Base-by-base conservation (phyloP, 148 eudicot genomes). In the Arctostaphylos glauca region DNA sequence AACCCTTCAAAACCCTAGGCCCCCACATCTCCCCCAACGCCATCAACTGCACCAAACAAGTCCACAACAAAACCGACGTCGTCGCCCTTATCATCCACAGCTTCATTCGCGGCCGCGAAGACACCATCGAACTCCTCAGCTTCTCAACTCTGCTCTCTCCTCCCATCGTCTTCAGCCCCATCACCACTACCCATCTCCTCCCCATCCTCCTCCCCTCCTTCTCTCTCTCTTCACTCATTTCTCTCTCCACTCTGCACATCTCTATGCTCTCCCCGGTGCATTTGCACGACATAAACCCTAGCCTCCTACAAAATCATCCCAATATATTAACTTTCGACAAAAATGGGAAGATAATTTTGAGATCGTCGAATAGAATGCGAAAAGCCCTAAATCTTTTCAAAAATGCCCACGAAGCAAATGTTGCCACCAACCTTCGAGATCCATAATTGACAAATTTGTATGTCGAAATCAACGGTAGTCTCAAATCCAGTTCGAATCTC, bases 11-110 rank as follows among this genome's bases (percentile, higher is more conserved):
- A 54, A 92, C 93, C 86, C 94, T 86, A 62, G 98, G 94, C 8
- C 95, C 95, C 98, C 95, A 94, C 82, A 86, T 67, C 80, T 92
- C 95, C 15, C 98, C 92, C 58, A 91, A 84, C 48, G 94, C 89
- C 9, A 93, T 90, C 80, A 94, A 84, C 84, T 92, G 94, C 43
- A 92, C 93, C 60, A 92, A 44, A 82, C 98, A 94, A 82, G 98
- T 94, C 98, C 98, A 94, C 23, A 94, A 9, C 82, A 94, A 79
- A 75, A 94, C 81, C 73, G 92, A 90, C 2, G 94, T 90, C 8
- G 92, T 90, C 4, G 93, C 98, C 72, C 94, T 89, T 13, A 94
- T 88, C 87, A 92, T 88, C 98, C 98, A 94, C 6, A 90, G 72
- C 88, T 94, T 94, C 94, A 89, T 89, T 82, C 81, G 67, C 2